Base-by-base conservation (phyloP, 2,329 filamentous ascomycete genomes). In the Fusarium sp. region DNA sequence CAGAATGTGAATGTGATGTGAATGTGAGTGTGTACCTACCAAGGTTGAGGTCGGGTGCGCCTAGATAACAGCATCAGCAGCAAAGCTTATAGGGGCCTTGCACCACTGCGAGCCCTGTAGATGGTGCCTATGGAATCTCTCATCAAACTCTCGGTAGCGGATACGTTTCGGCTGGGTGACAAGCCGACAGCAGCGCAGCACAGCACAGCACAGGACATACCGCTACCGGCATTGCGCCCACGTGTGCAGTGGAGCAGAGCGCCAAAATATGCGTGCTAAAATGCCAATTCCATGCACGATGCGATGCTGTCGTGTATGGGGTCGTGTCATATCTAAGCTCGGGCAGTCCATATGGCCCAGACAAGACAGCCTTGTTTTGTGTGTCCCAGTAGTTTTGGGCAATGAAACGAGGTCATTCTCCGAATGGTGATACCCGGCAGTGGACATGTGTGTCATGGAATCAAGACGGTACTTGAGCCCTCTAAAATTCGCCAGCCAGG, bases 171-270 rank as follows among this genome's bases (percentile, higher is more conserved):
- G 69, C 62, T 63, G 73, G 59, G 62, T 66, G 64, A 62, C 73
- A 68, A 57, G 62, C 48, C 30, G 48, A 51, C 30, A 14, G n/a
- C n/a, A 24, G 44, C 12, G 45, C 48, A 72, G 47, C 4, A 39
- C 24, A 63, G 66, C 62, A 52, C 45, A 72, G 55, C 50, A 52
- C n/a, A 52, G 50, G 34, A 55, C 41, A 47, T 47, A 65, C 69
- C 66, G 72, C 74, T 75, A 62, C 75, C 68, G 75, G 75, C 74
- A 77, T 76, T 72, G 72, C 69, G 52, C 62, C 75, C 76, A 78
- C 75, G 76, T 78, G 75, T 75, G 64, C 45, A 58, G 75, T 78
- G 75, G 75, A 77, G 71, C 47, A 63, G 57, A 48, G 62, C 57
- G 48, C 44, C 42, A 70, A 52, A 59, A 56, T 54, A 62, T 60